These are phyloP conservation scores for Cyberlindnera bimundalis DNA, from an alignment of 805 yeast genomes.

Conservation along the genomic window DNA sequence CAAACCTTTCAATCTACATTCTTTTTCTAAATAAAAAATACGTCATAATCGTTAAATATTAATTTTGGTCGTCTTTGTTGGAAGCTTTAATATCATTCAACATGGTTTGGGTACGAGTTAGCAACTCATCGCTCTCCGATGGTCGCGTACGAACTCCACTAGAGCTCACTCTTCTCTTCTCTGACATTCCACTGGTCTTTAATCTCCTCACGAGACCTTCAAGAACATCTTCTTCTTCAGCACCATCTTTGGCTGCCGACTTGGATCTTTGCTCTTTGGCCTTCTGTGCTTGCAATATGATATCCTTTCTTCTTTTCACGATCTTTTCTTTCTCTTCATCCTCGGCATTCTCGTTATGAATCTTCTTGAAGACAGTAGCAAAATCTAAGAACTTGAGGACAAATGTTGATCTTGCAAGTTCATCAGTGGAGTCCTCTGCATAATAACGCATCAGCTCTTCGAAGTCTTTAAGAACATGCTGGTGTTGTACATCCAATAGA, in stretches of 20 bases:
- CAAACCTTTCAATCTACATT: no score
- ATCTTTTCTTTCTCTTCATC: constrained; percentile 79
- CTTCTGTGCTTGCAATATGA: constrained; percentile 34
- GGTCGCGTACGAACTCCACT: constrained; percentile 10
- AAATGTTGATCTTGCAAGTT: constrained; percentile 61
- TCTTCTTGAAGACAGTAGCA: constrained; percentile 73
- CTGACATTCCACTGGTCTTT: constrained; percentile 68
- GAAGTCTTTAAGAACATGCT: constrained; percentile 60
- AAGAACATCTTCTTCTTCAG: constrained; percentile 47
- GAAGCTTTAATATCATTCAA: constrained; percentile 25
- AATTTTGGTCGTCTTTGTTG: background rate
- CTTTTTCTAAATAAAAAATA: no score
- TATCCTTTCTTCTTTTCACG: constrained; percentile 70
- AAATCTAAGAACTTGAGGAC: constrained; percentile 80
- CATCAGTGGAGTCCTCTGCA: constrained; percentile 85
- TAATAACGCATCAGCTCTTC: constrained; percentile 72
- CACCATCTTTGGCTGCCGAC: constrained; percentile 18
- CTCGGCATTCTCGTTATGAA: constrained; percentile 71
- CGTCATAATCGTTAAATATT: constrained; percentile 1
- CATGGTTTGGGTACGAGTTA: constrained; percentile 27
- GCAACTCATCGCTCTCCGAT: constrained; percentile 16
- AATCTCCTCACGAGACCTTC: constrained; percentile 82
- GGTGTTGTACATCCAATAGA: constrained; percentile 59
- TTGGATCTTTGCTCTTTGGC: constrained; percentile 15
- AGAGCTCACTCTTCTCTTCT: constrained; percentile 24